phyloP scores from a whole-genome alignment of 2,329 filamentous ascomycete genomes.

The Botryotinia calthae region DNA sequence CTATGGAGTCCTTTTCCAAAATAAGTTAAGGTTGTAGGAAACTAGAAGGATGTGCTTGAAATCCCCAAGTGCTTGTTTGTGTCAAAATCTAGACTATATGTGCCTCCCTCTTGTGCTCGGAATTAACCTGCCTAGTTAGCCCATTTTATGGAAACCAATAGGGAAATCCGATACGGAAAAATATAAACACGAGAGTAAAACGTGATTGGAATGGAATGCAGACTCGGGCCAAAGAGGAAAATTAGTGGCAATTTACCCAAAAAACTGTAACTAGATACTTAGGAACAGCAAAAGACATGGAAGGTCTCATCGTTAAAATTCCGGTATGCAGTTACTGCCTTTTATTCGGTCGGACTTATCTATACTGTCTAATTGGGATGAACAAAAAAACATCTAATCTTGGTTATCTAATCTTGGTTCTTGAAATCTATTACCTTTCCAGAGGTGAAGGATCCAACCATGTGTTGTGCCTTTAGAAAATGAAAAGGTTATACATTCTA shows the following conservation, averaged over 20 bases:
- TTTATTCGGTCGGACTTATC: background rate
- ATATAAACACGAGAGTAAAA: background rate
- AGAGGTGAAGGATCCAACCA: background rate
- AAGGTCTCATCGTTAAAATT: conserved; percentile 9
- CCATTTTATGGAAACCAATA: background rate
- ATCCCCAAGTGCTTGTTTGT: background rate
- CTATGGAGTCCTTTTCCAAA: background rate
- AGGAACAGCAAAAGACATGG: background rate
- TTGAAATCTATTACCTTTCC: background rate
- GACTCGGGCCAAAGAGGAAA: background rate
- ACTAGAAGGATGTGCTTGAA: background rate
- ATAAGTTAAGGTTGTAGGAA: background rate
- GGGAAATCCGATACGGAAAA: background rate
- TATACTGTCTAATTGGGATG: background rate
- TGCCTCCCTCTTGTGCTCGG: background rate
- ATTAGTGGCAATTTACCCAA: background rate
- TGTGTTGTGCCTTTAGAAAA: background rate
- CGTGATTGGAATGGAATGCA: background rate
- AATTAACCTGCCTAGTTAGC: background rate
- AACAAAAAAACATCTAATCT: background rate
- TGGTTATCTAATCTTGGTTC: background rate
- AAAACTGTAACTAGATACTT: background rate
- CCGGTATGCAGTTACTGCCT: background rate
- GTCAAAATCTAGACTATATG: background rate
- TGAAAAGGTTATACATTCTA: background rate